Conservation (phyloP, 2,329 filamentous ascomycete species). For the Penicillium sp. region DNA sequence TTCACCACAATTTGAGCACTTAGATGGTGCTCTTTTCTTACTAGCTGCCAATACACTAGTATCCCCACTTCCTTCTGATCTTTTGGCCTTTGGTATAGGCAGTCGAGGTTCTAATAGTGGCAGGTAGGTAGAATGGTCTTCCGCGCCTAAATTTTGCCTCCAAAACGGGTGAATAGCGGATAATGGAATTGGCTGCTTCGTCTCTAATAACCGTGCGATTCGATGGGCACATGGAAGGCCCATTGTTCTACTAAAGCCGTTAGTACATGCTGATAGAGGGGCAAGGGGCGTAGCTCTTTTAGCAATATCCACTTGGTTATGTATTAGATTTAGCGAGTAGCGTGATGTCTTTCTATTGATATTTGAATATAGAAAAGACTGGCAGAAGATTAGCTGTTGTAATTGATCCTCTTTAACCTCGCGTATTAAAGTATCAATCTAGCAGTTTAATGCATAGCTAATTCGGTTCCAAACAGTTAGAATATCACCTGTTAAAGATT, state of each 20-base stretch:
- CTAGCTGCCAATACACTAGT: no score
- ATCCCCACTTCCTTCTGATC: no score
- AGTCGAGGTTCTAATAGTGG: background rate
- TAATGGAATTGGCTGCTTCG: background rate
- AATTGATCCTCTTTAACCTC: conserved; percentile 9
- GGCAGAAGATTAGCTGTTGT: background rate
- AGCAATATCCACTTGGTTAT: conserved; percentile 11
- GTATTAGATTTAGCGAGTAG: conserved; percentile 14
- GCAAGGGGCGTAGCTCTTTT: conserved; percentile 12
- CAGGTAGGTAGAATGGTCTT: background rate
- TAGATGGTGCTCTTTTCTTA: background rate
- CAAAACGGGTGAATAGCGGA: background rate
- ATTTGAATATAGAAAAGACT: conserved; percentile 13
- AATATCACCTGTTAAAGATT: conserved; percentile 13
- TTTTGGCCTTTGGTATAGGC: background rate
- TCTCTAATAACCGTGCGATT: background rate
- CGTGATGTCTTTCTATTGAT: conserved; percentile 14
- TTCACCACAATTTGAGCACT: conserved; percentile 1
- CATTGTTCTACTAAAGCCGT: background rate
- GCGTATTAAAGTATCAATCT: conserved; percentile 1
- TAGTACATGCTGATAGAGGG: background rate
- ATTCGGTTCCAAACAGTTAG: conserved; percentile 12
- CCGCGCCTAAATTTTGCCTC: background rate
- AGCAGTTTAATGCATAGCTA: conserved; percentile 7
- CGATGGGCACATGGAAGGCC: background rate